Conservation (phyloP, 202 grass and related monocot genomes). For the Panicum virgatum region DNA sequence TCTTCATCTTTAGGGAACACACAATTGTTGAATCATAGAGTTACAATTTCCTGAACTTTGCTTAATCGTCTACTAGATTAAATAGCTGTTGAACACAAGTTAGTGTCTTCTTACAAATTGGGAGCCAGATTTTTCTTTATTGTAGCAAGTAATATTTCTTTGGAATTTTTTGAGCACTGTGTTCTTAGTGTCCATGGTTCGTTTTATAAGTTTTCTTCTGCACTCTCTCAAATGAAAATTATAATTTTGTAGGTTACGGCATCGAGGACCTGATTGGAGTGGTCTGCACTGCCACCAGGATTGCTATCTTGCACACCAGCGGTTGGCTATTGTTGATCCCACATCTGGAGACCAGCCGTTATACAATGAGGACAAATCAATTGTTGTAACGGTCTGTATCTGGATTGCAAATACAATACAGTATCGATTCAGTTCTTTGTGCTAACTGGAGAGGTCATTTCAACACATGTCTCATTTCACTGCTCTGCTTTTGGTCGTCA, state of each 20-base stretch:
- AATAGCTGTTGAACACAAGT: background rate
- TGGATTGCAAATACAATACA: background rate
- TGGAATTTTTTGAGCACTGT: background rate
- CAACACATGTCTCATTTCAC: background rate
- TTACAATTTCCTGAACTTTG: background rate
- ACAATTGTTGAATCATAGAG: background rate
- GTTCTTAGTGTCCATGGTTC: background rate
- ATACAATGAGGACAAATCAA: constrained; percentile 89
- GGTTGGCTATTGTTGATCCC: constrained; percentile 89
- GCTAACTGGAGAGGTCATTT: background rate
- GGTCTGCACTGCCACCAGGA: constrained; percentile 79
- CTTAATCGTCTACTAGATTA: background rate
- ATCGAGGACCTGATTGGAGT: constrained; percentile 97
- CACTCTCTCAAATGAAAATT: constrained; percentile 5
- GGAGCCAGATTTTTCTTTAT: background rate
- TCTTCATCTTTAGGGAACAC: background rate
- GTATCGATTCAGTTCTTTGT: constrained; percentile 12
- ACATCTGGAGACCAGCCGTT: constrained; percentile 92
- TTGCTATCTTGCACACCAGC: constrained; percentile 92
- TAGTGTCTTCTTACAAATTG: background rate
- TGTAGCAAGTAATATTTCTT: background rate
- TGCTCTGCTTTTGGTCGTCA: constrained; percentile 19
- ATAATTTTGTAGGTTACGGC: constrained; percentile 58
- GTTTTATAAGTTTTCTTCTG: background rate
- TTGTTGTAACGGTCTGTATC: constrained; percentile 91